Percentiles rank a stretch among this genome's conserved stretches.
These are phyloP conservation scores for Fusarium sp. DNA, from an alignment of 2,329 filamentous ascomycete species.

Conservation along the genomic window DNA sequence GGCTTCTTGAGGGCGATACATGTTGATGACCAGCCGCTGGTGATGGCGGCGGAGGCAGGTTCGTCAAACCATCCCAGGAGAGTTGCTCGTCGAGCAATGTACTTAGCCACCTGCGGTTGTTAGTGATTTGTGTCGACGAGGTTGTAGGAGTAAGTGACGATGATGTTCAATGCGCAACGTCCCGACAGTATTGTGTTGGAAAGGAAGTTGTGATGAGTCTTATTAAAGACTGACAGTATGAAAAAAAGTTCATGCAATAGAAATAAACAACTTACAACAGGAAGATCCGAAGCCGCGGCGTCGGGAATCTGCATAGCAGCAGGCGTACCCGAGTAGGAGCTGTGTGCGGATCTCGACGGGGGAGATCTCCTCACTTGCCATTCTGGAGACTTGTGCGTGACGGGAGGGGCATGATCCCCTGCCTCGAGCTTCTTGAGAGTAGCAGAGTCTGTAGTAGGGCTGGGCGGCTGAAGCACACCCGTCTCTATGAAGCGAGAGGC, in stretches of 20 bases:
- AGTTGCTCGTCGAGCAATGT: slow-evolving; percentile 47
- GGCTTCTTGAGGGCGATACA: slow-evolving; percentile 46
- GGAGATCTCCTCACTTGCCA: slow-evolving; percentile 14
- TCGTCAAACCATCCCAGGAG: slow-evolving; percentile 49
- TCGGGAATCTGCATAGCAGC: slow-evolving; percentile 40
- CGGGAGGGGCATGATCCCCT: slow-evolving; percentile 10
- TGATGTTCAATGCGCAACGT: background rate
- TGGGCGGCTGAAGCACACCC: slow-evolving; percentile 33
- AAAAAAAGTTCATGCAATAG: slow-evolving; percentile 1
- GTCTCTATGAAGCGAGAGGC: slow-evolving; percentile 44
- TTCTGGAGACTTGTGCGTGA: slow-evolving; percentile 12
- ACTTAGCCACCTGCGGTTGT: slow-evolving; percentile 43
- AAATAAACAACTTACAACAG: slow-evolving; percentile 33
- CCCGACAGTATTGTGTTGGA: background rate
- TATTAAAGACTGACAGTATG: background rate
- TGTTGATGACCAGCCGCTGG: slow-evolving; percentile 46
- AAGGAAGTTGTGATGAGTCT: background rate
- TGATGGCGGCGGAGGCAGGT: slow-evolving; percentile 35
- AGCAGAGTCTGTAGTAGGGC: slow-evolving; percentile 35
- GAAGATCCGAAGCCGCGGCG: slow-evolving; percentile 28
- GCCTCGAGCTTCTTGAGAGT: slow-evolving; percentile 40
- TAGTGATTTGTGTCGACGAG: slow-evolving; percentile 2
- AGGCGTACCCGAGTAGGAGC: slow-evolving; percentile 44
- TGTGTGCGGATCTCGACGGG: slow-evolving; percentile 39
- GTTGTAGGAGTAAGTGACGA: background rate